Conservation (phyloP, 2,329 filamentous ascomycete species). For the Pseudogymnoascus sp. region DNA sequence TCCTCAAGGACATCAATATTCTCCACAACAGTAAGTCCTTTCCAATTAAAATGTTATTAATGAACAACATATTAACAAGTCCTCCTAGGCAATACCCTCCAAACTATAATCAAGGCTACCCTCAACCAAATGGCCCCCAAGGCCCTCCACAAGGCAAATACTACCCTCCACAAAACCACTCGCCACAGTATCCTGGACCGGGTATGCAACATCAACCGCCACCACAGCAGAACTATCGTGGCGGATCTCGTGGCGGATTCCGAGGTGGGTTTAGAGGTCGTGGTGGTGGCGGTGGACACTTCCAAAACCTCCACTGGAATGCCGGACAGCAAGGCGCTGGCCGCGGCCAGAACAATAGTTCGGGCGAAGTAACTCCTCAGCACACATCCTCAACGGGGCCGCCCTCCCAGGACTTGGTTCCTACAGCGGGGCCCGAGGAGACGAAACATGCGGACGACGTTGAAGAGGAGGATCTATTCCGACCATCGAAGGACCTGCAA, state of each 20-base stretch:
- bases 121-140: constrained; percentile 42
- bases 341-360: constrained; percentile 37
- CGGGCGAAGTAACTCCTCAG: constrained; percentile 29
- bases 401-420: constrained; percentile 20
- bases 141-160: constrained; percentile 41
- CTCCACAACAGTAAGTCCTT: constrained; percentile 43
- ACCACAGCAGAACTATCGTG: constrained; percentile 29
- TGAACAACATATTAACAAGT: constrained; percentile 31
- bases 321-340: constrained; percentile 48
- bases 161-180: constrained; percentile 38
- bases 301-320: constrained; percentile 67
- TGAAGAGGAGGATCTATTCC: constrained; percentile 44
- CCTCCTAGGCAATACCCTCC: constrained; percentile 54
- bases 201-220: constrained; percentile 47
- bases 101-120: constrained; percentile 50
- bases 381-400: constrained; percentile 27
- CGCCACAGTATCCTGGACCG: constrained; percentile 43
- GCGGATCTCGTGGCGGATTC: constrained; percentile 14
- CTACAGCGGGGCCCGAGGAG: constrained; percentile 24
- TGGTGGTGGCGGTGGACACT: constrained; percentile 43
- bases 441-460: constrained; percentile 27
- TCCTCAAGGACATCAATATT: constrained; percentile 37
- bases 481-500: constrained; percentile 57
- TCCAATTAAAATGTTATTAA: constrained; percentile 18
- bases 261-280: constrained; percentile 37